A percentile compares a stretch with the other conserved stretches of the same genome.
Evolutionary conservation across 2,329 filamentous ascomycete genomes (phyloP).

Genomic region (Sarocladium brachiariae): DNA sequence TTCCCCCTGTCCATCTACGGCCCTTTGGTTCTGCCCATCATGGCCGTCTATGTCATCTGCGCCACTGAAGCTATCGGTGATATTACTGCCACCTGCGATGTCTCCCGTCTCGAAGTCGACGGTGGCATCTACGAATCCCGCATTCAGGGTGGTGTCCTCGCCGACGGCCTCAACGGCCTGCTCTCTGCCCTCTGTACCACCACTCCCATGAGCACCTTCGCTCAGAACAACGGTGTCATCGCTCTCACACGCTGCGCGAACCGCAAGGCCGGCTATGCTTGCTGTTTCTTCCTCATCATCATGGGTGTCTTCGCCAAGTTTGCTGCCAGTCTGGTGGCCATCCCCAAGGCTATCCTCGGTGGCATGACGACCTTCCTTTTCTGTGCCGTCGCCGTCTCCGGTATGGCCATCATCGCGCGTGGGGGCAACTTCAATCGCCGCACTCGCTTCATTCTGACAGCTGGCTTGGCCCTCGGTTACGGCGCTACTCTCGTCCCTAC

Average conservation of each 20-base stretch:
- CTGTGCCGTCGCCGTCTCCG: conserved; percentile 67
- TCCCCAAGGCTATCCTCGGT: conserved; percentile 59
- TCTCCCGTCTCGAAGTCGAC: conserved; percentile 67
- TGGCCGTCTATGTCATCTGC: conserved; percentile 65
- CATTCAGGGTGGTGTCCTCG: conserved; percentile 72
- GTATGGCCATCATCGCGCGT: conserved; percentile 67
- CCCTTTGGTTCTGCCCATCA: conserved; percentile 63
- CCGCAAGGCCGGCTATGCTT: conserved; percentile 71
- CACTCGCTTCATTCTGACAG: conserved; percentile 75
- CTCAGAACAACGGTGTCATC: conserved; percentile 81
- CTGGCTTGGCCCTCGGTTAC: conserved; percentile 66
- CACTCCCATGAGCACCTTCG: conserved; percentile 73
- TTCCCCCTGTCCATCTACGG: conserved; percentile 67
- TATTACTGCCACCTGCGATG: conserved; percentile 75
- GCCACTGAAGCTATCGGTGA: conserved; percentile 76
- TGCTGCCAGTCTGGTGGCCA: conserved; percentile 69
- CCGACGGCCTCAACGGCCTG: conserved; percentile 70
- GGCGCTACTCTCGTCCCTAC: conserved; percentile 59
- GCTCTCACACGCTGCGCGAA: conserved; percentile 76
- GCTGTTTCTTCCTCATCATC: conserved; percentile 68
- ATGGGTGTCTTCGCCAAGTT: conserved; percentile 84
- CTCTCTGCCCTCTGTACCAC: conserved; percentile 72
- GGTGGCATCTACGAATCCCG: conserved; percentile 66
- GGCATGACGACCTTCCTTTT: conserved; percentile 80
- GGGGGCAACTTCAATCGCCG: conserved; percentile 68